Conservation (phyloP, 2,329 filamentous ascomycete species). For the Exophiala spinifera region DNA sequence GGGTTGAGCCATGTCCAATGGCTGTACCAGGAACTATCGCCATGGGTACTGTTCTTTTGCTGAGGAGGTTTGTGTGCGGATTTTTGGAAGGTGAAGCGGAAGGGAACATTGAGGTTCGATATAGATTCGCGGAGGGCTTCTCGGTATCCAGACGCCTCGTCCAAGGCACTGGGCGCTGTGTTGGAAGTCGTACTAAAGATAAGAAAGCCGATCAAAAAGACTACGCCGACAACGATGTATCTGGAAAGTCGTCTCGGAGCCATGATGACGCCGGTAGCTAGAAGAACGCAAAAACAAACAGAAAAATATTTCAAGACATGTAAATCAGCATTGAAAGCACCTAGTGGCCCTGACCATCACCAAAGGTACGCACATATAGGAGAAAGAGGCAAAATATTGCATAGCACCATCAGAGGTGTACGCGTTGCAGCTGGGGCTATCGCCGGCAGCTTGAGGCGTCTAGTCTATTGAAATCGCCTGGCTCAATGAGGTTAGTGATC, state of each 20-base stretch:
- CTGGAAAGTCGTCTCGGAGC: constrained; percentile 30
- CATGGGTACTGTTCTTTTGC: constrained; percentile 74
- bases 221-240: constrained; percentile 41
- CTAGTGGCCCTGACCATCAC: not conserved
- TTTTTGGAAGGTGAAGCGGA: constrained; percentile 60
- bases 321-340: not conserved
- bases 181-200: constrained; percentile 45
- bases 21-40: constrained; percentile 78
- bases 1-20: constrained; percentile 89
- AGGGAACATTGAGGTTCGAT: constrained; percentile 51
- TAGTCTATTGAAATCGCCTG: too few species aligned
- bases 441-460: too few species aligned
- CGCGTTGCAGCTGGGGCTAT: not conserved
- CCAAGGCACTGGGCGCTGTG: constrained; percentile 33
- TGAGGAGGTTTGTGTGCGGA: constrained; percentile 69
- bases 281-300: not conserved
- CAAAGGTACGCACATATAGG: not conserved
- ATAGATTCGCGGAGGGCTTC: constrained; percentile 35
- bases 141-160: constrained; percentile 10
- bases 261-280: constrained; percentile 15
- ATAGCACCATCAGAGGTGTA: not conserved
- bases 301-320: not conserved
- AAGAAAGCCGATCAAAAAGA: constrained; percentile 43
- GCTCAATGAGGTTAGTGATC: not conserved
- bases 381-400: not conserved